Evolutionary conservation across 1,139 yeast species (phyloP).

Genomic region (Wickerhamomyces sp.): DNA sequence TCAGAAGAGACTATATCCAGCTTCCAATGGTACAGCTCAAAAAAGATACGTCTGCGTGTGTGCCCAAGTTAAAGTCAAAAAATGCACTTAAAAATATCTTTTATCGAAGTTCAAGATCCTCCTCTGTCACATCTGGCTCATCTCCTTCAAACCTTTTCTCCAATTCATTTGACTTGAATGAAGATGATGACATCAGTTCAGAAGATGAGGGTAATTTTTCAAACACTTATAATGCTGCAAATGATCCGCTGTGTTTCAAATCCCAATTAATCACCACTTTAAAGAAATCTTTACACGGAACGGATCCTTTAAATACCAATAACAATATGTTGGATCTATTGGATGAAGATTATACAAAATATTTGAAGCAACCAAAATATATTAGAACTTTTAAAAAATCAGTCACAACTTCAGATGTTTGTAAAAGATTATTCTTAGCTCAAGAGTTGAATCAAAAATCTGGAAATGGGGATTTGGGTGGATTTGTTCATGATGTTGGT

Average conservation of each 20-base stretch:
- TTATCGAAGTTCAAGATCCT: background rate
- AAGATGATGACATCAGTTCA: slow-evolving; percentile 11
- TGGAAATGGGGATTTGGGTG: slow-evolving; percentile 1
- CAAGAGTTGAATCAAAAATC: slow-evolving; percentile 54
- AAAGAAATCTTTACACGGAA: background rate
- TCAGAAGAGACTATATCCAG: no score
- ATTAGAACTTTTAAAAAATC: slow-evolving; percentile 43
- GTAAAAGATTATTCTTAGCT: slow-evolving; percentile 66
- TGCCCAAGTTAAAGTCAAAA: background rate
- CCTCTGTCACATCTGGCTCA: background rate
- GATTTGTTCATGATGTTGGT: background rate
- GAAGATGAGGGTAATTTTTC: slow-evolving; percentile 16
- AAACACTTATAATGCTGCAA: slow-evolving; percentile 22
- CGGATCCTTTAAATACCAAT: slow-evolving; percentile 1
- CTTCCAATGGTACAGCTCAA: background rate
- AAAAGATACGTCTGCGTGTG: background rate
- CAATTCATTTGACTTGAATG: slow-evolving; percentile 1
- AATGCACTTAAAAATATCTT: background rate
- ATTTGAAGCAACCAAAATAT: slow-evolving; percentile 49
- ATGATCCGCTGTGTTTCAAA: slow-evolving; percentile 24
- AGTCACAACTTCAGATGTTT: slow-evolving; percentile 38
- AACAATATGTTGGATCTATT: slow-evolving; percentile 15
- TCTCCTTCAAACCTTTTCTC: background rate
- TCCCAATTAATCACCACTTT: slow-evolving; percentile 1
- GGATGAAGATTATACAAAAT: slow-evolving; percentile 31